Base-by-base conservation (phyloP, 2,329 filamentous ascomycete genomes). In the Pseudonectria buxi region DNA sequence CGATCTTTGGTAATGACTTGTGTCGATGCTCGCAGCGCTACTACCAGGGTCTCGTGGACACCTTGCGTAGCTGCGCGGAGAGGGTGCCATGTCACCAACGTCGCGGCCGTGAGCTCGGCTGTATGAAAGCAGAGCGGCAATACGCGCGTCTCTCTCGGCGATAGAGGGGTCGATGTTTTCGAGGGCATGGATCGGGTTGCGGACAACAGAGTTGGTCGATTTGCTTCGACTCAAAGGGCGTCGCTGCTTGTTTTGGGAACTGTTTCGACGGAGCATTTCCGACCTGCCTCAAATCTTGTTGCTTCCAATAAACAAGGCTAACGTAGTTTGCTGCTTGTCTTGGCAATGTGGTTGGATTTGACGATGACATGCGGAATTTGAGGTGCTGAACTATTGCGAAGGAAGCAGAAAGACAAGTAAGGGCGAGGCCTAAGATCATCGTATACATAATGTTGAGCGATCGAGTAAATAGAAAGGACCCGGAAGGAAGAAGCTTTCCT, bases 51-150 rank as follows among this genome's bases (percentile, higher is more conserved):
- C 32, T 4, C 43, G 28, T 7, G 38, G 44, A 31, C 41, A 37
- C 16, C 32, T 48, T 16, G 37, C 41, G 29, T 39, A 56, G 58
- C 64, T 40, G 14, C 36, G 34, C 10, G 39, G 41, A 14, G 43
- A 18, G 10, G 14, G 10, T 31, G 40, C 30, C 32, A 46, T 42
- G 16, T 51, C 47, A 4, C 28, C 27, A 3, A 30, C 43, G 4
- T 37, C 60, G 10, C 64, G 61, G 25, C 63, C 62, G 35, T 64
- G 64, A n/a, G 72, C 71, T 40, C 71, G 66, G 6, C 62, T 55
- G 51, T 75, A 84, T 2, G 81, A 81, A 49, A 78, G 63, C 24
- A 65, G 62, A 7, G 81, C 81, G 14, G 81, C 80, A 26, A 72
- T 68, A 26, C 76, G 71, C 7, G 81, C 81, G 55, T 83, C 75